Evolutionary conservation across 257 asterid genomes (phyloP).

Genomic region (Solanum infundibuliforme): DNA sequence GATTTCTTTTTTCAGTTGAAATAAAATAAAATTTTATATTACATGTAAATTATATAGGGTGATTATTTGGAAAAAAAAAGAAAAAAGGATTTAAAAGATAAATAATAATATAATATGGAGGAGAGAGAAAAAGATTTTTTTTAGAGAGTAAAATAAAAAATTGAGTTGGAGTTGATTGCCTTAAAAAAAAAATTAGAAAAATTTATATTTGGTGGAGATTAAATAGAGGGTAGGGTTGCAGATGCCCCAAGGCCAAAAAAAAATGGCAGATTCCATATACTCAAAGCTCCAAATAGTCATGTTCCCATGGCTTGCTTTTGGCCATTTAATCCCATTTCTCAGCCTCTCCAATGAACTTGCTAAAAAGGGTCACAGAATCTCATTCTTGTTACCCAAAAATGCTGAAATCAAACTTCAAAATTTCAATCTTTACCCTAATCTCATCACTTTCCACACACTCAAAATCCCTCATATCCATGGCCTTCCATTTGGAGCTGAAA

Average conservation of each 20-base stretch:
- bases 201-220: neutral
- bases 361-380: constrained; percentile 31
- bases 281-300: constrained; percentile 16
- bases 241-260: neutral
- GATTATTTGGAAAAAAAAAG: neutral
- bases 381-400: constrained; percentile 27
- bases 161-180: neutral
- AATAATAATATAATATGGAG: too few species aligned
- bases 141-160: neutral
- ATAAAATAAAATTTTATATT: too few species aligned
- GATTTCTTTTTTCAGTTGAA: too few species aligned
- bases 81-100: too few species aligned
- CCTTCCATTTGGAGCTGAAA: constrained; percentile 37
- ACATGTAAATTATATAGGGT: neutral
- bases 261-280: neutral
- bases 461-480: constrained; percentile 37
- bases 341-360: constrained; percentile 40
- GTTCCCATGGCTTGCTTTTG: constrained; percentile 63
- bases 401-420: constrained; percentile 6
- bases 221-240: neutral
- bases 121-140: too few species aligned
- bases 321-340: constrained; percentile 41
- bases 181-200: too few species aligned
- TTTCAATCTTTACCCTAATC: constrained; percentile 26
- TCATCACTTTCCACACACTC: constrained; percentile 25